Evolutionary conservation across 2,329 filamentous ascomycete species (phyloP).

Genomic region (Pseudogymnoascus sp.): DNA sequence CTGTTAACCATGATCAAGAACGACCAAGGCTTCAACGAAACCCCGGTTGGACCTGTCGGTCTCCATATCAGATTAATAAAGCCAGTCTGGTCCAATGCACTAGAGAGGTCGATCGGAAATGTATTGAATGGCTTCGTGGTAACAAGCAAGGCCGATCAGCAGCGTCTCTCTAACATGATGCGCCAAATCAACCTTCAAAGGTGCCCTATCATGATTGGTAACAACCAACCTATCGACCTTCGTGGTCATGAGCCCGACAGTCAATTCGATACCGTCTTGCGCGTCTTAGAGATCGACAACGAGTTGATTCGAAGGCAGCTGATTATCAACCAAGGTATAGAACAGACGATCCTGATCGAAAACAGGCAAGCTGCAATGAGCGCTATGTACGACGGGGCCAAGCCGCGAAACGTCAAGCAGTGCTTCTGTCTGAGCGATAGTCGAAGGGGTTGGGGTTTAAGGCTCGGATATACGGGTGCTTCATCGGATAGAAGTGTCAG

Average conservation of each 20-base stretch:
- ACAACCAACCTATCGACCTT: constrained; percentile 47
- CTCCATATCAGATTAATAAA: constrained; percentile 67
- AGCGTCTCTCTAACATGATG: constrained; percentile 60
- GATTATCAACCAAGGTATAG: constrained; percentile 74
- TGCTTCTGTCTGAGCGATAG: constrained; percentile 64
- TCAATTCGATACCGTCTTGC: constrained; percentile 67
- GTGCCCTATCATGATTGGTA: constrained; percentile 58
- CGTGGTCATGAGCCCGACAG: constrained; percentile 64
- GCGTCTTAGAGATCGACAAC: constrained; percentile 75
- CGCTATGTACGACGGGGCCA: constrained; percentile 56
- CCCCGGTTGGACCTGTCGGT: constrained; percentile 79
- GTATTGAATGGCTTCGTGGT: constrained; percentile 74
- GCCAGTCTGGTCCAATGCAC: constrained; percentile 72
- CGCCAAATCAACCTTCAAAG: constrained; percentile 41
- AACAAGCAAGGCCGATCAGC: constrained; percentile 65
- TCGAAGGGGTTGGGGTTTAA: constrained; percentile 50
- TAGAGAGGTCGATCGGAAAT: constrained; percentile 70
- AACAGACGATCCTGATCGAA: constrained; percentile 74
- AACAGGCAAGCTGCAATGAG: constrained; percentile 57
- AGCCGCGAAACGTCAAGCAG: constrained; percentile 60
- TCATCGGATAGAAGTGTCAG: constrained; percentile 41
- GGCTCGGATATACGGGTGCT: constrained; percentile 43
- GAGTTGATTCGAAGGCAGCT: constrained; percentile 70
- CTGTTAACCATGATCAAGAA: constrained; percentile 61
- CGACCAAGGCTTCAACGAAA: constrained; percentile 61